Percentiles rank a stretch among this genome's conserved stretches.
phyloP scores from a whole-genome alignment of 257 asterid genomes.

The Lycium ferocissimum region DNA sequence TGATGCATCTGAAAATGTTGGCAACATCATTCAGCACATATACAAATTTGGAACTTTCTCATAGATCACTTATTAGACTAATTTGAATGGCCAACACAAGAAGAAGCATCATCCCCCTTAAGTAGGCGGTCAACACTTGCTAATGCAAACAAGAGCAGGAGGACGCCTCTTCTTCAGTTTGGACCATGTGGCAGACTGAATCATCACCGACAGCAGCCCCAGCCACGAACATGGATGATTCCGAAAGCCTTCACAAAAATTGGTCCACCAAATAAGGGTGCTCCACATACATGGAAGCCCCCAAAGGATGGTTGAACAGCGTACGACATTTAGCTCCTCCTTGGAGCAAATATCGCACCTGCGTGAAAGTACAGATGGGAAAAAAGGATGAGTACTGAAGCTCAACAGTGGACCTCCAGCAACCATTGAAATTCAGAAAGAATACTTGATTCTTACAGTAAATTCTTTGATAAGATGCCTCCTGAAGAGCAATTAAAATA shows the following conservation, averaged over 20 bases:
- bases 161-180: conserved; percentile 84
- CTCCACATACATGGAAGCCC: conserved; percentile 83
- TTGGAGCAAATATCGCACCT: conserved; percentile 99
- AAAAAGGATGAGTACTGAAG: conserved; percentile 61
- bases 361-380: conserved; percentile 65
- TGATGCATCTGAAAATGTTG: conserved; percentile 70
- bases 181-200: conserved; percentile 81
- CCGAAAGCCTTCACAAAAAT: conserved; percentile 75
- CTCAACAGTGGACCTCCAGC: conserved; percentile 56
- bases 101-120: conserved; percentile 82
- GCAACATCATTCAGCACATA: conserved; percentile 52
- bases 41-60: conserved; percentile 47
- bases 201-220: conserved; percentile 77
- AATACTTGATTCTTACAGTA: conserved; percentile 16
- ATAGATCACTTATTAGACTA: conserved; percentile 48
- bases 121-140: conserved; percentile 70
- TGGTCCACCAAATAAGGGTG: conserved; percentile 78
- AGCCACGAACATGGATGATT: conserved; percentile 76
- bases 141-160: conserved; percentile 75
- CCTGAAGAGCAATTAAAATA: neutral
- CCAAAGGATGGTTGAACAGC: conserved; percentile 71
- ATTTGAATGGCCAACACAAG: conserved; percentile 66
- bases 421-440: conserved; percentile 46
- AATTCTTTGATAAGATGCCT: neutral
- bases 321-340: conserved; percentile 98